phyloP scores from a whole-genome alignment of 257 asterid genomes.

The Solanum medicagineum region DNA sequence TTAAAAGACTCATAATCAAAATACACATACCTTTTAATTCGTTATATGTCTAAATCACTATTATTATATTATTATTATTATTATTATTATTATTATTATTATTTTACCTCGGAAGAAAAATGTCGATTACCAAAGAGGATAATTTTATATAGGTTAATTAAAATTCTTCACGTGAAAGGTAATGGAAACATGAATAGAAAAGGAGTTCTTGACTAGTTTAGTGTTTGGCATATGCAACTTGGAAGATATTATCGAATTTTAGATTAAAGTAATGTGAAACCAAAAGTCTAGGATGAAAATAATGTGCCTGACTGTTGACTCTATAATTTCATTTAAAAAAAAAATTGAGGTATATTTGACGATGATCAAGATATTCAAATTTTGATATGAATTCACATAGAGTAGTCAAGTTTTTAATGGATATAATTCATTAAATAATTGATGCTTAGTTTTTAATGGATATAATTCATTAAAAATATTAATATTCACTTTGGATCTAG shows the following conservation, averaged over 20 bases:
- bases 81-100: too few relatives aligned
- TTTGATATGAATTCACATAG: not conserved
- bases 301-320: not conserved
- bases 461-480: not conserved
- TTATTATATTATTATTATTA: too few relatives aligned
- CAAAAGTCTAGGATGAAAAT: not conserved
- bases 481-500: not conserved
- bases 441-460: too few relatives aligned
- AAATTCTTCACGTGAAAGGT: not conserved
- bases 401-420: not conserved
- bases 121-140: too few relatives aligned
- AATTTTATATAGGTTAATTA: not conserved
- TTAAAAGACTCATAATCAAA: too few relatives aligned
- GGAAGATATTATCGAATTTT: not conserved
- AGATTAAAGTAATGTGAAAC: not conserved
- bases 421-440: not conserved
- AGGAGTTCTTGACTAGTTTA: not conserved
- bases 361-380: not conserved
- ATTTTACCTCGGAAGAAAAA: too few relatives aligned
- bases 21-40: too few relatives aligned
- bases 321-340: not conserved
- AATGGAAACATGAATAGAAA: not conserved
- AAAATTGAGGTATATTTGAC: not conserved
- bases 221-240: not conserved
- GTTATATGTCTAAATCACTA: too few relatives aligned